Percentiles rank a stretch among this genome's conserved stretches.
phyloP scores from a whole-genome alignment of 805 yeast genomes.

The Monosporozyma solicola region DNA sequence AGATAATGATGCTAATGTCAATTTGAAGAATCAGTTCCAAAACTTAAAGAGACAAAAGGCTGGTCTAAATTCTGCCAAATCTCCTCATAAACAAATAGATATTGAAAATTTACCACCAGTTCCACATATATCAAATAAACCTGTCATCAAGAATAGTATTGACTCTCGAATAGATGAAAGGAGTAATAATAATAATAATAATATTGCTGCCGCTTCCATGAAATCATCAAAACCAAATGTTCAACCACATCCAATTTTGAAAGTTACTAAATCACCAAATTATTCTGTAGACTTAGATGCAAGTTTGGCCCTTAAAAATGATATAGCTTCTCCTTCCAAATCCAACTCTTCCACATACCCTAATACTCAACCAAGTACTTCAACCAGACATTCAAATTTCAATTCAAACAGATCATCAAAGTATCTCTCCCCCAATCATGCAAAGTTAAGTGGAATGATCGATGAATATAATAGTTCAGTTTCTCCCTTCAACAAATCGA shows the following conservation, averaged over 20 bases:
- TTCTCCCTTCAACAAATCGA: neutral
- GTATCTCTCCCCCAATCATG: neutral
- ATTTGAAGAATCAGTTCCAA: constrained; percentile 22
- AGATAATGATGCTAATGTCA: constrained; percentile 27
- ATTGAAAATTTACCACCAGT: neutral
- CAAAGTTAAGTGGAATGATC: neutral
- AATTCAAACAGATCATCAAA: neutral
- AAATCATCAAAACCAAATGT: neutral
- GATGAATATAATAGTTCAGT: neutral
- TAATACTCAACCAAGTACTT: neutral
- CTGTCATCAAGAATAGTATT: neutral
- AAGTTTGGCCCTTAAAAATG: neutral
- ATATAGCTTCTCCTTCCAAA: neutral
- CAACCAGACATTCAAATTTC: neutral
- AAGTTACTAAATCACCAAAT: neutral
- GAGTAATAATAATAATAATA: neutral
- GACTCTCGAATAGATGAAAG: neutral
- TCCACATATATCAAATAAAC: neutral
- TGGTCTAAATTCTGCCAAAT: neutral
- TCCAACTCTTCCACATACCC: neutral
- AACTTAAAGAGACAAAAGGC: constrained; percentile 13
- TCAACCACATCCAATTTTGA: neutral
- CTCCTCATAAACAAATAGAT: neutral
- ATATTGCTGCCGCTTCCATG: neutral
- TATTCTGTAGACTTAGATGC: neutral